Base-by-base conservation (phyloP, 2,329 filamentous ascomycete genomes). In the Intubia oerlemansii region DNA sequence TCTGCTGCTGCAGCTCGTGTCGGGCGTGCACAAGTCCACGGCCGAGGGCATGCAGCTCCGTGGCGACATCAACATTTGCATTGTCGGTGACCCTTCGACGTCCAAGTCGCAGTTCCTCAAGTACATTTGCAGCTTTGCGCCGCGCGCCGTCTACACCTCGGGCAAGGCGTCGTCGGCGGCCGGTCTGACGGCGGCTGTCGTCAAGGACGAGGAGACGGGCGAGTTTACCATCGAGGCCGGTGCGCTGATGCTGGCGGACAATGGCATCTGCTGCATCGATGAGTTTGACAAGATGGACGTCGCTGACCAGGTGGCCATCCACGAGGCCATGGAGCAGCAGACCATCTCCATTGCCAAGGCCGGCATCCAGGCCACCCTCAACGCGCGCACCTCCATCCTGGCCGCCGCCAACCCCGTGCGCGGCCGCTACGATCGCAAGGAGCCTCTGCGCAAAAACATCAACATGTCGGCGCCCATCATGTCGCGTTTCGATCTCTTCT, bases 211-310 rank as follows among this genome's bases (percentile, higher is more conserved):
- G 46, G 88, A 98, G 53, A 98, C 88, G 13, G 88, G 88, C 38
- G 88, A 98, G 46, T 93, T 93, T 48, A 98, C 88, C 10, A 98
- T 98, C 41, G 88, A 98, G 54, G 88, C 88, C 6, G 88, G 88
- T 55, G 88, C 88, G 10, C 68, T 98, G 33, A 95, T 98, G 88
- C 59, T 98, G 35, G 88, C 88, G 14, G 75, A 95, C 44, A 93
- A 92, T 40, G 88, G 88, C 30, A 90, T 95, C 42, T 98, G 88
- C 51, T 84, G 82, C 34, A 98, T 98, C 47, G 88, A 98, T 46
- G 88, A 98, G 48, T 98, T 98, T 42, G 88, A 98, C 66, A 98
- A 98, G 58, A 98, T 98, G 88, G 88, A 98, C 44, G 78, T 98
- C 36, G 71, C 59, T 29, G 88, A 98, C 48, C 88, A 98, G 54